A percentile compares a stretch with the other conserved stretches of the same genome.
Evolutionary conservation across 2,329 filamentous ascomycete species (phyloP).

Genomic region (Fusarium papillatum): DNA sequence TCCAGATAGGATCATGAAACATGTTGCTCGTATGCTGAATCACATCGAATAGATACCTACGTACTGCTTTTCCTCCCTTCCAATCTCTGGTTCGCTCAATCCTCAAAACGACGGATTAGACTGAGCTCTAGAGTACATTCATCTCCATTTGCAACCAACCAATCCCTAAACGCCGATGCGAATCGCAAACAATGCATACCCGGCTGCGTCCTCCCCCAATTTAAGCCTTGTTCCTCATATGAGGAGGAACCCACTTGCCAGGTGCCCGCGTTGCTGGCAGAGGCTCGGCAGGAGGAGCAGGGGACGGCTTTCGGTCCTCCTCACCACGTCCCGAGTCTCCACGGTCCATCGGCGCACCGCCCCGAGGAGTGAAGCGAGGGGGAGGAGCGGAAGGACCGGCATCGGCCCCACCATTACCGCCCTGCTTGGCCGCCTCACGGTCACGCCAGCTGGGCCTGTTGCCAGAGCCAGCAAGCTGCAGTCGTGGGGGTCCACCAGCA

Average conservation of each 20-base stretch:
- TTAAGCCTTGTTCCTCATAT: slow-evolving; percentile 52
- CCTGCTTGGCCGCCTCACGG: slow-evolving; percentile 69
- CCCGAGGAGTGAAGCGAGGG: slow-evolving; percentile 53
- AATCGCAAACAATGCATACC: slow-evolving; percentile 46
- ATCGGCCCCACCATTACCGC: slow-evolving; percentile 54
- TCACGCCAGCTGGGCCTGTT: slow-evolving; percentile 81
- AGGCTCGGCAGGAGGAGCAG: slow-evolving; percentile 60
- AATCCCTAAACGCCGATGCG: slow-evolving; percentile 55
- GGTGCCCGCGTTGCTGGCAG: slow-evolving; percentile 66
- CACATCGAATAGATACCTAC: slow-evolving; percentile 44
- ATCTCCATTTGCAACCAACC: slow-evolving; percentile 48
- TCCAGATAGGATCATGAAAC: slow-evolving; percentile 23
- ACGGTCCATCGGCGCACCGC: slow-evolving; percentile 58
- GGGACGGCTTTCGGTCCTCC: slow-evolving; percentile 53
- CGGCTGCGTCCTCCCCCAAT: slow-evolving; percentile 31
- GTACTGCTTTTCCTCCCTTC: slow-evolving; percentile 44
- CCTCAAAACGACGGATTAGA: slow-evolving; percentile 49
- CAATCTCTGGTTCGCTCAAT: slow-evolving; percentile 49
- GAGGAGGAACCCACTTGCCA: slow-evolving; percentile 72
- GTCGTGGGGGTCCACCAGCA: slow-evolving; percentile 67
- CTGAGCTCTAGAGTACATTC: slow-evolving; percentile 55
- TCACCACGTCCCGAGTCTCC: slow-evolving; percentile 57
- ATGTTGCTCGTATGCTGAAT: slow-evolving; percentile 44
- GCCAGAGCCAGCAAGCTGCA: slow-evolving; percentile 67
- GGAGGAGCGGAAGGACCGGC: slow-evolving; percentile 50